These are phyloP conservation scores for Trypanosomatidae sp. DNA, from an alignment of 208 protist genomes.

Conservation along the genomic window DNA sequence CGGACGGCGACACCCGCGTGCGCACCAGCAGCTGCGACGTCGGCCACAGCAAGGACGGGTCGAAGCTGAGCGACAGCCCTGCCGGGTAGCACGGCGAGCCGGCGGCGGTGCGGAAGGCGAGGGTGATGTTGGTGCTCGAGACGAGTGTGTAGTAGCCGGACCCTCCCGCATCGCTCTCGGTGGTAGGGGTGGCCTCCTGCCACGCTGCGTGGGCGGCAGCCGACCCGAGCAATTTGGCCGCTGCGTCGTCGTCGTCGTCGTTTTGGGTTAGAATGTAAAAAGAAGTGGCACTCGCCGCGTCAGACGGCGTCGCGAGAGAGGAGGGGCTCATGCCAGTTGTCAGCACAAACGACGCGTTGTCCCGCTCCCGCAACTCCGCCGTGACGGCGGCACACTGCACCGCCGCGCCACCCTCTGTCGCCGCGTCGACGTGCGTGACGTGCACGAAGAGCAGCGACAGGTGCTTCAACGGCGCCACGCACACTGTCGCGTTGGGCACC, in stretches of 20 bases:
- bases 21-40: constrained; percentile 14
- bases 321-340: no score
- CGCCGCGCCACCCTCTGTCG: background rate
- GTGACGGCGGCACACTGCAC: constrained; percentile 4
- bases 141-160: constrained; percentile 17
- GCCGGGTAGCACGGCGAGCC: constrained; percentile 15
- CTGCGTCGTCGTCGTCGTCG: background rate
- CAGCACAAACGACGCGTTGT: constrained; percentile 3
- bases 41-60: constrained; percentile 14
- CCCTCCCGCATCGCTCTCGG: no score
- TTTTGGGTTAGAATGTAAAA: constrained; percentile 14
- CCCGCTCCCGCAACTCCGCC: constrained; percentile 7
- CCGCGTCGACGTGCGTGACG: background rate
- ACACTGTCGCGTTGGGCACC: no score
- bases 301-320: no score
- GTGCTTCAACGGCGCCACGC: constrained; percentile 8
- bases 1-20: constrained; percentile 11
- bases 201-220: no score
- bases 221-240: no score
- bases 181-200: no score
- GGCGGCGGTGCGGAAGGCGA: constrained; percentile 14
- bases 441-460: constrained; percentile 19
- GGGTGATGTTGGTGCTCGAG: constrained; percentile 9
- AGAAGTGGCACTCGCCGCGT: no score
- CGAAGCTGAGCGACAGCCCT: constrained; percentile 9